Base-by-base conservation (phyloP, 2,329 filamentous ascomycete species). In the Chrysoporthe austroafricana region DNA sequence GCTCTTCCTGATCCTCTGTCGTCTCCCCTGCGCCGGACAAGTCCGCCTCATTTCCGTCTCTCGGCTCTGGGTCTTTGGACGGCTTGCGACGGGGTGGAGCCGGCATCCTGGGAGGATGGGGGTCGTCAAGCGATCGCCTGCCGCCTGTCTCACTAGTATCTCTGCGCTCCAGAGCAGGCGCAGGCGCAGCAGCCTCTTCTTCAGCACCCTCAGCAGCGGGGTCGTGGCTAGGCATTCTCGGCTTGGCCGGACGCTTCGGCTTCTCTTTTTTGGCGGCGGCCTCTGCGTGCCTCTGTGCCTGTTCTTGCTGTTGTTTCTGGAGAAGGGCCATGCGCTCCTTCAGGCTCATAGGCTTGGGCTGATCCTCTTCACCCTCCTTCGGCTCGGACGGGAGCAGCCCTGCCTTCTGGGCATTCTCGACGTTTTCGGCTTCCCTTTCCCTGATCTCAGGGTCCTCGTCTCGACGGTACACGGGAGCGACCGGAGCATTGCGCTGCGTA, bases 291-390 rank as follows among this genome's bases (percentile, higher is more conserved):
- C 94, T 86, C 70, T 91, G 86, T 5, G 94, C 93, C 76, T 96
- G 93, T 76, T 98, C 96, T 76, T 93, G 83, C 79, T 99, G 96
- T 77, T 98, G 94, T 76, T 92, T 95, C 78, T 99, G 96, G 18
- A 99, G 83, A 63, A 97, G 83, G 39, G 96, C 96, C 80, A 99
- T 97, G 70, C 96, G 88, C 78, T 99, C 96, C 79, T 98, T 99
- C 70, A 99, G 79, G 73, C 92, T 97, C 66, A 93, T 92, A 34
- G 94, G 93, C 79, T 98, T 97, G 1, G 95, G 94, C 73, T 92
- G 89, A 56, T 96, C 92, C 66, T 96, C 93, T 5, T 83, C 87
- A 18, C 84, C 88, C 54, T 83, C 85, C 32, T 81, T 83, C 21
- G 79, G 64, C 62, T 77, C 74, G 60, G 78, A 75, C 18, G 82